Base-by-base conservation (phyloP, 2,329 filamentous ascomycete species). In the Aspergillus udagawae region DNA sequence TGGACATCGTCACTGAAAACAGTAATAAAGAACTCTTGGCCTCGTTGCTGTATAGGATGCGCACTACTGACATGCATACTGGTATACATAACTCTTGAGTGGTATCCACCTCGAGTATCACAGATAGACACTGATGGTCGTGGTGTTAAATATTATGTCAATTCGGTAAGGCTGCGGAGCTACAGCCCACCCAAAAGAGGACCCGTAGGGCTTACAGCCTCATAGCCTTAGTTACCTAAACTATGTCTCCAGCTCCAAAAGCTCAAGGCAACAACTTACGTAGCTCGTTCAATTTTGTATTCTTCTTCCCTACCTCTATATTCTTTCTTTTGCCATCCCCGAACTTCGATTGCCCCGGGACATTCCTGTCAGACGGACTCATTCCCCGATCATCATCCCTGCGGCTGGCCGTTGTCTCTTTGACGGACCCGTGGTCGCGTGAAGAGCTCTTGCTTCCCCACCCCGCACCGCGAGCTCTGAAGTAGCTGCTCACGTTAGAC, bases 391-490 rank as follows among this genome's bases (percentile, higher is more conserved):
- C 32, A 14, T 44, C 41, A 44, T 21, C 41, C n/a, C 49, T 57
- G 61, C 60, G 54, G 60, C 58, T 60, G 57, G 60, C 60, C 61
- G 60, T 52, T 54, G 8, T 21, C 47, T 45, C 51, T 27, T 51
- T 38, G 21, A 25, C 9, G 41, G 14, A 28, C 50, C 52, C 21
- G 49, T 58, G 54, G 55, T 61, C 60, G 56, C 62, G 59, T 63
- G 60, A 60, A 59, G 57, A 55, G 57, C 52, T 57, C 53, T 29
- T 55, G 56, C 56, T 56, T 59, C 61, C 56, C 55, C 61, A 52
- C 60, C 56, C 60, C 52, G 59, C 59, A 59, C 49, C 25, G 5
- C 27, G 21, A 35, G 50, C 51, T 52, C 5, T 17, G 14, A 38
- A 14, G 52, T 54, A 54, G 51, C 51, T 35, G 42, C 7, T 51